phyloP scores from a whole-genome alignment of 345 rosid species.

The Dovyalis caffra region DNA sequence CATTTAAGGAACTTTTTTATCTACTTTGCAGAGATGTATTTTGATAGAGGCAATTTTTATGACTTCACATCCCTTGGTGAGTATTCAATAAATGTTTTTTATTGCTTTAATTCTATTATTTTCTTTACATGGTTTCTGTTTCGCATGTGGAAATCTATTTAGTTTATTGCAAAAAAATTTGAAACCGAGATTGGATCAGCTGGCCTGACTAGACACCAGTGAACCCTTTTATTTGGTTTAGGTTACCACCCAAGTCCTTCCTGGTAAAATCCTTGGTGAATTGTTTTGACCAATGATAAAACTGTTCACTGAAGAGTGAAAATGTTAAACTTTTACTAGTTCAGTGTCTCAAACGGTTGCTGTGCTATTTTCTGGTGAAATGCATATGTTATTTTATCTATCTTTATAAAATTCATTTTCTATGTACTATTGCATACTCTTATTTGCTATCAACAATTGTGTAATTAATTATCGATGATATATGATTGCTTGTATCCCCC shows the following conservation, averaged over 20 bases:
- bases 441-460: not conserved
- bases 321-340: not conserved
- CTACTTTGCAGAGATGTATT: slow-evolving; percentile 75
- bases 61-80: slow-evolving; percentile 96
- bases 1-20: slow-evolving; percentile 10
- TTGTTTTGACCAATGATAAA: not conserved
- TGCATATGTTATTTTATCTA: not conserved
- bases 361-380: not conserved
- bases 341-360: not conserved
- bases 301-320: not conserved
- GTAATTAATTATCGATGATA: not conserved
- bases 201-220: not conserved
- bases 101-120: not conserved
- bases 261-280: not conserved
- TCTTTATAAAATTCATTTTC: not conserved
- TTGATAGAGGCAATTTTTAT: slow-evolving; percentile 92
- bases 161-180: not conserved
- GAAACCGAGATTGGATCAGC: not conserved
- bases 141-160: not conserved
- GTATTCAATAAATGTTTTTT: slow-evolving; percentile 19
- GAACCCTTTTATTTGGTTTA: not conserved
- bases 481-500: not conserved
- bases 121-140: not conserved
- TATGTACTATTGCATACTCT: not conserved
- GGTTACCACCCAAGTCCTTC: not conserved